Conservation (phyloP, 331 rosid species). For the Prunus yedoensis region DNA sequence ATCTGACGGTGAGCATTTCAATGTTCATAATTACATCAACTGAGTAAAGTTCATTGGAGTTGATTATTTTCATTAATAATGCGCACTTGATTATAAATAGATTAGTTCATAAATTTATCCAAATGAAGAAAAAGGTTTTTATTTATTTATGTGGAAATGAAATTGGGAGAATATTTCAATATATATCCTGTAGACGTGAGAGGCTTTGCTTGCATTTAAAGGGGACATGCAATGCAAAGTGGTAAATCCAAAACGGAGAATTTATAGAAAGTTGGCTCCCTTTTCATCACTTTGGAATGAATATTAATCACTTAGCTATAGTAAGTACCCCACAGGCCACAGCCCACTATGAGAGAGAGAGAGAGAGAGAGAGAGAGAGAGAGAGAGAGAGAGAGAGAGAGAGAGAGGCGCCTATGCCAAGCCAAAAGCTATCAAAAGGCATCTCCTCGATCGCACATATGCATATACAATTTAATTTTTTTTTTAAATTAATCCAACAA, state of each 20-base stretch:
- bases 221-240: slow-evolving; percentile 72
- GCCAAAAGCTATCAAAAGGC: slow-evolving; percentile 18
- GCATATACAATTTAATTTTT: not conserved
- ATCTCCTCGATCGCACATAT: slow-evolving; percentile 30
- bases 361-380: too few species aligned
- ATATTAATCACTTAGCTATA: not conserved
- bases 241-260: slow-evolving; percentile 47
- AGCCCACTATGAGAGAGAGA: too few species aligned
- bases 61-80: not conserved
- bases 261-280: slow-evolving; percentile 78
- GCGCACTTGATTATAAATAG: not conserved
- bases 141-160: not conserved
- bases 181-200: slow-evolving; percentile 18
- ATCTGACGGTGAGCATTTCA: not conserved
- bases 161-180: slow-evolving; percentile 26
- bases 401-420: slow-evolving; percentile 6
- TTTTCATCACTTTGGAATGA: slow-evolving; percentile 48
- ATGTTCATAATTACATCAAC: not conserved
- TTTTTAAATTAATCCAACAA: slow-evolving; percentile 14
- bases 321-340: not conserved
- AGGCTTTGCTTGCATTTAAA: slow-evolving; percentile 43
- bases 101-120: not conserved
- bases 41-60: not conserved
- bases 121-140: not conserved
- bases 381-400: too few species aligned